Evolutionary conservation across 805 yeast genomes (phyloP), one percentile per base, ranked within the genome.

Genomic region (Lipomyces starkeyi): DNA sequence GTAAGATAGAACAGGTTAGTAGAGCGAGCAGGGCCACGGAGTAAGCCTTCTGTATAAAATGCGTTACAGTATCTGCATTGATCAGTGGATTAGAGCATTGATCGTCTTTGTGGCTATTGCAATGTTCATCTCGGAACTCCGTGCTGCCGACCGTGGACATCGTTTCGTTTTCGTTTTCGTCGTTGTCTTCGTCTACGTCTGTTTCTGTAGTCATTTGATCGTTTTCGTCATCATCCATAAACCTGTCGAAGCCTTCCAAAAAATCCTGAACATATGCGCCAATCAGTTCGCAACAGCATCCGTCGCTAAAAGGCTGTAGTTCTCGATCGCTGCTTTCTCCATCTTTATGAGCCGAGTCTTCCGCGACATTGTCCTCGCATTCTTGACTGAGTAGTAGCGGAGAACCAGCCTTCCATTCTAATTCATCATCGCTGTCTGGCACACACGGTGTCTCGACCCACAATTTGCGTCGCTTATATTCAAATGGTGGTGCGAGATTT

Each of bases 401-500:
- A 43, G 20, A 43, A 17, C 20, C 9, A 7, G 49, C 6, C 22
- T 17, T 43, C 49, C 49, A 17, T 17, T 35, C 40, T 35, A 35
- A 11, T 13, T 43, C 49, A 43, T 14, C 49, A 17, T 43, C 49
- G 22, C 49, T 43, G 8, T 14, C 49, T 43, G 20, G 49, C 49
- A 17, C 49, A 43, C 49, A 43, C 49, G 49, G 49, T 14, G 8
- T 43, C 56, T 53, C 56, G 29, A 53, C 14, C 27, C 32, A 53
- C 6, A 53, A 3, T 20, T 27, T 22, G 27, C 56, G 56, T 53
- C 56, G 27, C 20, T 53, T 53, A 8, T 53, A 53, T 20, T 53
- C 32, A 53, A 53, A 53, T n/a, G 56, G 56, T 20, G 56, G 56
- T 20, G 14, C 56, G 17, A 53, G 56, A 27, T 25, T 25, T 27